Base-by-base conservation (phyloP, 139 green algal species). In the Coelastrella sp. region DNA sequence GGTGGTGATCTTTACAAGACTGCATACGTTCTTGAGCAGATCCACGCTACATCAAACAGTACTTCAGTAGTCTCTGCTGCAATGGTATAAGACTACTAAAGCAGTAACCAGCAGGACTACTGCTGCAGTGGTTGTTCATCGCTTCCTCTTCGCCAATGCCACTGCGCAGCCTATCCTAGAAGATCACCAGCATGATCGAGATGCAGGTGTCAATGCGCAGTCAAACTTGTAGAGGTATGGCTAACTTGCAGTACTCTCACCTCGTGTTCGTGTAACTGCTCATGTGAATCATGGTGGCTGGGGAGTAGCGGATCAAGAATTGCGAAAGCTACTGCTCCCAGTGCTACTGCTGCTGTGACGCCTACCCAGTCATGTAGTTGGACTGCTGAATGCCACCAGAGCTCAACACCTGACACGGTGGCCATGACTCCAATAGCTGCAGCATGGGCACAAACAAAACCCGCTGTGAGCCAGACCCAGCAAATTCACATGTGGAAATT, bases 321-420 rank as follows among this genome's bases (percentile, higher is more conserved):
- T 53, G 68, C 68, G 25, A 77, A 77, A 25, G 45, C 23, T 15
- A 32, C 68, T 23, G 68, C 68, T 9, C 68, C 68, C 17, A n/a
- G 37, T 57, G 38, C 37, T 23, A 77, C 68, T 57, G 68, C 68
- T 77, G 37, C 68, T 59, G 68, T 77, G 15, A 77, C 40, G 5
- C 68, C 68, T 25, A 77, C 37, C 5, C 30, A 59, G 23, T 77
- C 68, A 15, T 77, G 68, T 38, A 53, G 68, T 38, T 77, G 17
- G 7, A 35, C 68, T 77, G 68, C 68, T 59, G 68, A 77, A 38
- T 77, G 68, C 68, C 68, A 77, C 68, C 68, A 77, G 35, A 77
- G 68, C 21, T 77, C 68, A 37, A 77, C 37, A 34, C 68, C 35
- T 8, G 68, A 77, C 19, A 77, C 68, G 19, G 68, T 77, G 19